Base-by-base conservation (phyloP, 1,284 basidiomycete species). In the Erythrobasidium hasegawianum region DNA sequence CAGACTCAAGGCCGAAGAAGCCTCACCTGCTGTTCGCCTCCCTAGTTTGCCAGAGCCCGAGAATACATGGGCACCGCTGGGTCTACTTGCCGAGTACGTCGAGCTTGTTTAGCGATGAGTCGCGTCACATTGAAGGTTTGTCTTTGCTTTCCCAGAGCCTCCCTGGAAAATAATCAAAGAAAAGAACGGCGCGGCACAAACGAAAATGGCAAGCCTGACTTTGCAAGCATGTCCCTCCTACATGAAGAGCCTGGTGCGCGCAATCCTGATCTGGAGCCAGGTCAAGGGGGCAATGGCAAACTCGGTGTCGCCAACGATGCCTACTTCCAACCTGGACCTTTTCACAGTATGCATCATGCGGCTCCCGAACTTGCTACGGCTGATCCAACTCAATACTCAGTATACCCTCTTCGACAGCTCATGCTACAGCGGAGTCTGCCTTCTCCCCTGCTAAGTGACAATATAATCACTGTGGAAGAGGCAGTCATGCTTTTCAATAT, bases 281-380 rank as follows among this genome's bases (percentile, higher is more conserved):
- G 22, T 47, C 43, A 24, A 47, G 49, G 24, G 40, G 54, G 49
- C 61, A 33, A 59, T 67, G 64, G 24, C 61, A 65, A 29, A 66
- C 55, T 39, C 71, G 71, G 47, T 64, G 57, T 59, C 11, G 55
- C 61, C 3, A 61, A 65, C 29, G 55, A 56, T 41, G 49, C 67
- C 68, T 98, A 96, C 78, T 98, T 97, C 81, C 93, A 90, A 75
- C 93, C 95, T 53, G 92, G 90, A 1, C 76, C 76, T 20, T 76
- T 78, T 72, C 76, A 75, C 64, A 76, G 75, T 68, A 52, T 74
- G 53, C 71, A 74, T 8, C 49, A 16, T 26, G 27, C 2, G 1
- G 14, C 9, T 41, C 20, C n/a, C 5, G 10, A 2, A 5, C 27
- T 7, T 20, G 10, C 3, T 26, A 5, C 5, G 2, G 0, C 52